Evolutionary conservation across 2,329 filamentous ascomycete species (phyloP), one percentile per base, ranked within the genome.

Genomic region (Claviceps africana): DNA sequence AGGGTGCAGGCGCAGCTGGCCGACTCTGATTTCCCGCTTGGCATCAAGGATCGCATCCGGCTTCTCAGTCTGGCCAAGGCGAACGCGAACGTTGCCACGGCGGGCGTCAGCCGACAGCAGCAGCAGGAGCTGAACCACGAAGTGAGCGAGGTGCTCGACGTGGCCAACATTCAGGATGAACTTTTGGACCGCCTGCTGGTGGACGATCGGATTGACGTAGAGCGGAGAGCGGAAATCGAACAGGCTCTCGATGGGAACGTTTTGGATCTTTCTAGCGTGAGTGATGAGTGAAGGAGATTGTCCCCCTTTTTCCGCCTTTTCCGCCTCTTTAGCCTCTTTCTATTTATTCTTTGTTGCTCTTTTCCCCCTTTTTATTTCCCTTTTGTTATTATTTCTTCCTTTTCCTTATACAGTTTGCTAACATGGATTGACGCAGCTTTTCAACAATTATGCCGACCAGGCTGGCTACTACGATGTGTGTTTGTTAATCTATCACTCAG

Each of bases 101-200:
- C 80, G 6, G 86, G 88, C 28, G 77, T 94, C 57, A 81, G 83
- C 58, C 79, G 88, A 48, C 86, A 91, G 62, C 80, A 84, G 55
- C 86, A 93, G 64, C 93, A 96, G 66, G 77, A 89, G 54, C 74
- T 97, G 30, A 79, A 91, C 53, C 87, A 95, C 60, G 83, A 88
- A 56, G 86, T 96, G 25, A 83, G 83, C 2, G 89, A 93, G 58
- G 75, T 94, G 45, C 80, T 98, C 10, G 93, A 98, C 60, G 81
- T 97, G 48, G 91, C 90, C 15, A 91, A 93, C 62, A 93, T 98
- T 51, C 93, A 98, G 66, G 88, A 95, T 63, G 93, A 98, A 60
- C 70, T 97, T 43, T 68, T 97, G 25, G 85, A 89, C 63, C 79
- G 88, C 46, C 72, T 98, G 50, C 81, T 77, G 62, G 76, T 77